These are phyloP conservation scores for Yamadazyma friedrichii DNA, from an alignment of 1,139 yeast species.

Conservation along the genomic window DNA sequence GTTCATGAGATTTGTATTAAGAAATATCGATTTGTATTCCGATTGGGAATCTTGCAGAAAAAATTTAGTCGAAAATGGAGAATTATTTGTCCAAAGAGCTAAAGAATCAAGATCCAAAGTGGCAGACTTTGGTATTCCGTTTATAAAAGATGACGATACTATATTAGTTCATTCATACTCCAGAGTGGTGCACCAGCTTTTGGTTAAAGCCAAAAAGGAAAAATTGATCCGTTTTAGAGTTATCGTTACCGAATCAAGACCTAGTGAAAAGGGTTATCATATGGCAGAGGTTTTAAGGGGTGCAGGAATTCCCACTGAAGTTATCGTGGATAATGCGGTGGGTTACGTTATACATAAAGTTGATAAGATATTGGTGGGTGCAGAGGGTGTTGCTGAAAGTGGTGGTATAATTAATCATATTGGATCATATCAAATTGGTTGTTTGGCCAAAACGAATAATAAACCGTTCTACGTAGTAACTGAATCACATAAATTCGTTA, in stretches of 20 bases:
- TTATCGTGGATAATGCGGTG: constrained; percentile 91
- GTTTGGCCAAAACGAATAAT: constrained; percentile 84
- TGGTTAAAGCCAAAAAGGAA: constrained; percentile 68
- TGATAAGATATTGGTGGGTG: constrained; percentile 93
- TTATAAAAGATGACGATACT: constrained; percentile 89
- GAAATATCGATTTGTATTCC: constrained; percentile 83
- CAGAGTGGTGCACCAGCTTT: constrained; percentile 80
- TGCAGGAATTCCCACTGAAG: constrained; percentile 86
- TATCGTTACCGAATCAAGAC: constrained; percentile 89
- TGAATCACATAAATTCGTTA: constrained; percentile 93
- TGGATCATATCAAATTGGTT: constrained; percentile 94
- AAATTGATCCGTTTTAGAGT: constrained; percentile 83
- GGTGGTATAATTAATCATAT: constrained; percentile 97
- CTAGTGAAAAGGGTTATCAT: constrained; percentile 73
- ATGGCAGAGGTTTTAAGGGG: constrained; percentile 71
- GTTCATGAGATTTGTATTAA: constrained; percentile 86
- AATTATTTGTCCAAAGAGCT: constrained; percentile 87
- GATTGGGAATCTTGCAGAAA: constrained; percentile 96
- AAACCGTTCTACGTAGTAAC: constrained; percentile 94
- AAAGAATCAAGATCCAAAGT: constrained; percentile 85
- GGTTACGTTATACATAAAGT: constrained; percentile 90
- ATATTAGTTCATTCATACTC: constrained; percentile 90
- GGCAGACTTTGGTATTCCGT: constrained; percentile 84
- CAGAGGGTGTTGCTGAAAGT: constrained; percentile 98
- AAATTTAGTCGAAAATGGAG: constrained; percentile 91